A percentile compares a stretch with the other conserved stretches of the same genome.
Conservation (phyloP, 805 yeast species). For the Candida maltosa region DNA sequence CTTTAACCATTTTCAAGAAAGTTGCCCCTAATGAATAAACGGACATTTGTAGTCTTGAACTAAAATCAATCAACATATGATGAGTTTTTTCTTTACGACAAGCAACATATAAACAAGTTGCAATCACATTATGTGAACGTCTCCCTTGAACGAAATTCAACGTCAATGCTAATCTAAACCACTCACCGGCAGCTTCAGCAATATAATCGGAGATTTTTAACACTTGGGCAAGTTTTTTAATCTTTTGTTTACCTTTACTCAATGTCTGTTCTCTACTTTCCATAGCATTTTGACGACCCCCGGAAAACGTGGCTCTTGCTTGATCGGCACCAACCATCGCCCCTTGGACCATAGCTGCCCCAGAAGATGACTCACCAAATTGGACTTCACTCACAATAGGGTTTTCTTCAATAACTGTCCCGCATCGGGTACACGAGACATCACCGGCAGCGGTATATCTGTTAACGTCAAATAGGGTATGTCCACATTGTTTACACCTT, state of each 20-base stretch:
- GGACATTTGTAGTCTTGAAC: constrained; percentile 82
- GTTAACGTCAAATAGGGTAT: constrained; percentile 19
- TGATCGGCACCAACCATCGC: constrained; percentile 89
- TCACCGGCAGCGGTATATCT: constrained; percentile 53
- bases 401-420: constrained; percentile 83
- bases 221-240: constrained; percentile 76
- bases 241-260: constrained; percentile 75
- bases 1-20: constrained; percentile 86
- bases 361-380: constrained; percentile 86
- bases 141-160: constrained; percentile 96
- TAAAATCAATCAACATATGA: constrained; percentile 94
- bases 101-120: constrained; percentile 91
- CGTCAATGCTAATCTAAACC: constrained; percentile 85
- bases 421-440: constrained; percentile 78
- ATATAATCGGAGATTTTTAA: constrained; percentile 79
- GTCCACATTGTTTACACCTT: constrained; percentile 23
- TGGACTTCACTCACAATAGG: constrained; percentile 95
- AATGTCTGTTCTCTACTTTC: constrained; percentile 90
- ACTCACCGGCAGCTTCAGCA: constrained; percentile 80
- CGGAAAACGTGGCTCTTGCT: constrained; percentile 59
- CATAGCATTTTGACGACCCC: constrained; percentile 68
- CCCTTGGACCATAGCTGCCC: constrained; percentile 96
- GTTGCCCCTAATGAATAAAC: constrained; percentile 97
- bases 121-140: constrained; percentile 89
- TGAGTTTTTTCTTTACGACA: constrained; percentile 89